These are phyloP conservation scores for Orbilia ellipsospora DNA, from an alignment of 2,329 filamentous ascomycete species.

Conservation along the genomic window DNA sequence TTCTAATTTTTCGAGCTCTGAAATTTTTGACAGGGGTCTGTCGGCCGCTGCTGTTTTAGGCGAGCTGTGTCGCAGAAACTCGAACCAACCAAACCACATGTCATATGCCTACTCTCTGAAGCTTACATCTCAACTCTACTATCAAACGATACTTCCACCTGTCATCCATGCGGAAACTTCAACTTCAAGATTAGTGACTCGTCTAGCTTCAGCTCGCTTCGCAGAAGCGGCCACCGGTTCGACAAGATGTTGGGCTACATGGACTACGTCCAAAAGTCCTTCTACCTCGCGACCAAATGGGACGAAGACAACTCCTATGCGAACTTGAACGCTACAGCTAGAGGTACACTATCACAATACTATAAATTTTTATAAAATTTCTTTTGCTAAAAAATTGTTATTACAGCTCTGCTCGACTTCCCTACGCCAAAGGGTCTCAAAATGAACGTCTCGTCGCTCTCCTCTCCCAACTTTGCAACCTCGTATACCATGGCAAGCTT, in stretches of 20 bases:
- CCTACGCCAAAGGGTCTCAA: conserved; percentile 84
- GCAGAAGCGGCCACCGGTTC: conserved; percentile 48
- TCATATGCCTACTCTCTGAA: neutral
- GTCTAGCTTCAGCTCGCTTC: conserved; percentile 29
- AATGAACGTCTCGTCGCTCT: conserved; percentile 88
- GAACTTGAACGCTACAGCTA: conserved; percentile 82
- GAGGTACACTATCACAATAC: conserved; percentile 68
- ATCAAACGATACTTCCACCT: conserved; percentile 8
- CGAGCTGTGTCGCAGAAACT: conserved; percentile 47
- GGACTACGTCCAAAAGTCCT: conserved; percentile 93
- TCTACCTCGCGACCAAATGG: conserved; percentile 87
- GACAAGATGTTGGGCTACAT: conserved; percentile 89
- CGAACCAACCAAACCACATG: conserved; percentile 8
- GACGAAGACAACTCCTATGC: conserved; percentile 92
- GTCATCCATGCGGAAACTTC: neutral
- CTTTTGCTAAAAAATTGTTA: neutral
- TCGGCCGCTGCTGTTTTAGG: conserved; percentile 1
- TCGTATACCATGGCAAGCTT: conserved; percentile 91
- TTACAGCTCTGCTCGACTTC: conserved; percentile 83
- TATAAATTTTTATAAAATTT: neutral
- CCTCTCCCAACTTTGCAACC: conserved; percentile 91
- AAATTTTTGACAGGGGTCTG: conserved; percentile 48
- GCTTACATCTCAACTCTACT: neutral
- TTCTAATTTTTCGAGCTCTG: conserved; percentile 21
- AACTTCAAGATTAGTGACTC: conserved; percentile 37